Evolutionary conservation across 75 land plant species (phyloP), one percentile per base, ranked within the genome.

Genomic region (Cunninghamia lanceolata): DNA sequence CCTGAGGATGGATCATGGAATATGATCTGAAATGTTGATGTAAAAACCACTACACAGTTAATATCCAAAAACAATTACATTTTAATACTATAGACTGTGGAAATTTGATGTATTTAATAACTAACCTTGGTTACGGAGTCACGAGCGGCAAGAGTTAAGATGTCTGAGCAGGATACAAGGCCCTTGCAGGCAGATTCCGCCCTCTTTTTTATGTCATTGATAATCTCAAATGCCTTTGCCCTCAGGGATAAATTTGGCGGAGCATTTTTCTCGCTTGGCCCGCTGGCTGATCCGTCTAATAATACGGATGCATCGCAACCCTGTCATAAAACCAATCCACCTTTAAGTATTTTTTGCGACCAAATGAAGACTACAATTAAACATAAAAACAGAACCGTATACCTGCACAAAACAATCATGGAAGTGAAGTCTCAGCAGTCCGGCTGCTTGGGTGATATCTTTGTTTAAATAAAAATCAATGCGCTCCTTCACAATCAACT

Each of bases 251-350:
- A 76, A 47, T 93, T 91, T 3, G 94, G 94, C 0, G 75, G 73
- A 15, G 94, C 91, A 3, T 35, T 74, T 54, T 91, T 80, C 83
- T 93, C 93, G 42, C 90, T 80, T 13, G 90, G 92, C 1, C 86
- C 91, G 75, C 90, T 89, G 10, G 91, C 85, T 15, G 89, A 70
- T 75, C 91, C 92, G 52, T 87, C 89, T 17, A 93, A 83, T 84
- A 93, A 14, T 36, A 93, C 89, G 34, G 94, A 93, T 38, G 59
- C 94, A 75, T 93, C 94, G 66, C 94, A 93, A 9, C 94, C 94
- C 93, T 92, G 53, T 78, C 80, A 88, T 34, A 39, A 36, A 15
- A 17, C 36, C 32, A 2, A 8, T 36, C 38, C 9, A 77, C 8
- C 40, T 36, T 38, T 2, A 16, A 17, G 0, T 14, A 77, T 35